A percentile compares a stretch with the other conserved stretches of the same genome.
Evolutionary conservation across 2,329 filamentous ascomycete species (phyloP).

Genomic region (Colletotrichum brevisporum): DNA sequence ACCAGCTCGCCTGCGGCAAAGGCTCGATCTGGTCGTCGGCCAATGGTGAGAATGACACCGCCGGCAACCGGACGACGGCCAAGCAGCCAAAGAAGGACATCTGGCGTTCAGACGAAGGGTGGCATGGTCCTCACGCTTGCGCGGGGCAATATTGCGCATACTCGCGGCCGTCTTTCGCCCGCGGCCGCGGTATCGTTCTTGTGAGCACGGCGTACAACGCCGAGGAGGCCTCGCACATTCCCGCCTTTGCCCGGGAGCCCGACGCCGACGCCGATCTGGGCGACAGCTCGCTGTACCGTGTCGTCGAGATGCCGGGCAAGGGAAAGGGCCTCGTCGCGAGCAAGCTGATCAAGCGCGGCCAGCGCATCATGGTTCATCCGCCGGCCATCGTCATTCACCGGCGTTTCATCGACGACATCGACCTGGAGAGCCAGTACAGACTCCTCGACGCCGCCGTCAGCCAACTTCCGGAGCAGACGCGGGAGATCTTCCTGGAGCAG

Average conservation of each 20-base stretch:
- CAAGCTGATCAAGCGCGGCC: constrained; percentile 47
- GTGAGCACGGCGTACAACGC: constrained; percentile 49
- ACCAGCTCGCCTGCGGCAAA: constrained; percentile 24
- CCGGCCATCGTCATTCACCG: constrained; percentile 48
- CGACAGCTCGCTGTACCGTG: constrained; percentile 17
- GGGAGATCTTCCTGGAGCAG: constrained; percentile 45
- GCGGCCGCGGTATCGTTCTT: constrained; percentile 55
- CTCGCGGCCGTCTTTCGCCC: constrained; percentile 51
- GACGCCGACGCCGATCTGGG: constrained; percentile 2
- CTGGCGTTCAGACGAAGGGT: constrained; percentile 39
- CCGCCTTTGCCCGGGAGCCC: constrained; percentile 14
- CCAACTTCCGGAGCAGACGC: constrained; percentile 43
- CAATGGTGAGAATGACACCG: not conserved
- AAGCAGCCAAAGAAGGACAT: constrained; percentile 34
- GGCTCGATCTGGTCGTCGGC: not conserved
- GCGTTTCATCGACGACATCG: constrained; percentile 42
- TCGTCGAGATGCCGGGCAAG: constrained; percentile 46
- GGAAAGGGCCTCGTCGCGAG: constrained; percentile 50
- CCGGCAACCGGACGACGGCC: constrained; percentile 19
- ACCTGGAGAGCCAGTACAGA: constrained; percentile 44
- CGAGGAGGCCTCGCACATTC: constrained; percentile 32
- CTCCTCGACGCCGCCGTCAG: constrained; percentile 47
- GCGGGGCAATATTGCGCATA: constrained; percentile 51
- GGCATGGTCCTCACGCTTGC: constrained; percentile 37
- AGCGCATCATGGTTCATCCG: constrained; percentile 50